These are phyloP conservation scores for Chenopodium quinoa DNA, from an alignment of 148 eudicot genomes.

Conservation along the genomic window DNA sequence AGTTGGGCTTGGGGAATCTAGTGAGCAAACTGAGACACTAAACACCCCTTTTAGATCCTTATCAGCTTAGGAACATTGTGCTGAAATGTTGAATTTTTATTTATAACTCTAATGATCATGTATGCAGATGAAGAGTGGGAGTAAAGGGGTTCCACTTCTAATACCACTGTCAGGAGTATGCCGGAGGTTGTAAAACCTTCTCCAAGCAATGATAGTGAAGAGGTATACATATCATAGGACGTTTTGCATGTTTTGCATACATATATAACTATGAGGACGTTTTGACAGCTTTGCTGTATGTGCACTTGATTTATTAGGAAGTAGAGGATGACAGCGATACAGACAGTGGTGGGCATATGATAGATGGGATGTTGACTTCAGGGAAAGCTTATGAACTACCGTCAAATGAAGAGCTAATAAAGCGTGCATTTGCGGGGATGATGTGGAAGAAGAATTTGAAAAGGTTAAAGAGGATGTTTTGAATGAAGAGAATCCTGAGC, in stretches of 20 bases:
- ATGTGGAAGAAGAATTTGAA: slow-evolving; percentile 85
- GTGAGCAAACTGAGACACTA: neutral
- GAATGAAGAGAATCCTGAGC: slow-evolving; percentile 87
- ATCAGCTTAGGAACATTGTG: neutral
- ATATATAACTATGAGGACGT: neutral
- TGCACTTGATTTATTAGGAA: slow-evolving; percentile 40
- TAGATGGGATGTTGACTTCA: slow-evolving; percentile 80
- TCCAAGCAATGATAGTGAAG: slow-evolving; percentile 28
- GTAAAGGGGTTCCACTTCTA: slow-evolving; percentile 25
- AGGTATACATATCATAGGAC: slow-evolving; percentile 41
- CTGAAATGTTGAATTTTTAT: neutral
- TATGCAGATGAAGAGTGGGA: slow-evolving; percentile 37
- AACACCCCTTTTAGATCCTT: neutral
- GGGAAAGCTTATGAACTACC: slow-evolving; percentile 76
- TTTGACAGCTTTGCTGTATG: neutral
- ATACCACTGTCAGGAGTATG: slow-evolving; percentile 28
- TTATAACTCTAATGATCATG: slow-evolving; percentile 2
- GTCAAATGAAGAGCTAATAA: slow-evolving; percentile 77
- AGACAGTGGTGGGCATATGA: slow-evolving; percentile 74
- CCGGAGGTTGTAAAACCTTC: slow-evolving; percentile 32
- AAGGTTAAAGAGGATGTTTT: slow-evolving; percentile 65
- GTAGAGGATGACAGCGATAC: slow-evolving; percentile 57
- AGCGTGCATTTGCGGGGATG: slow-evolving; percentile 91
- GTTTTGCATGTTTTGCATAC: neutral
- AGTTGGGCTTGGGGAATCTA: neutral